A percentile compares a stretch with the other conserved stretches of the same genome.
These are phyloP conservation scores for Odonthalia washingtoniensis DNA, from an alignment of 31 red algal species.

Conservation along the genomic window DNA sequence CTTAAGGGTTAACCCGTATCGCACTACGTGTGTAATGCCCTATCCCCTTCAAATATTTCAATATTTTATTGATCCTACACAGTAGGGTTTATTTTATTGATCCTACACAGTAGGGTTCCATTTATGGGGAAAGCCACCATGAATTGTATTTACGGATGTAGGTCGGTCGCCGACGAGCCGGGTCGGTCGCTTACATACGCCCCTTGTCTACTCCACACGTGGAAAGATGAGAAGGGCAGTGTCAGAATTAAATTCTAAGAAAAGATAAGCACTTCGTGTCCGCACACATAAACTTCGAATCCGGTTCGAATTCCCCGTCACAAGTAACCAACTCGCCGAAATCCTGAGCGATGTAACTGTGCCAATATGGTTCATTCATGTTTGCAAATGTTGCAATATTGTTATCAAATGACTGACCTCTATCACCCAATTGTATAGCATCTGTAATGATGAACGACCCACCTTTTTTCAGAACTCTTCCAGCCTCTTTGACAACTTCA, in stretches of 20 bases:
- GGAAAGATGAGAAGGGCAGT: no score
- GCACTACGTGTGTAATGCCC: no score
- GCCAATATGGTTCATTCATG: constrained; percentile 63
- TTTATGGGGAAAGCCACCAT: no score
- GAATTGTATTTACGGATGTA: no score
- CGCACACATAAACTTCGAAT: constrained; percentile 21
- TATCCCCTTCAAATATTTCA: no score
- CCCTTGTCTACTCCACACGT: no score
- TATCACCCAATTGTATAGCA: constrained; percentile 64
- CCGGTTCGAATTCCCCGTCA: constrained; percentile 22
- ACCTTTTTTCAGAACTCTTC: constrained; percentile 60
- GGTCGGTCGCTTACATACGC: no score
- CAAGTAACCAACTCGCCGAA: constrained; percentile 23
- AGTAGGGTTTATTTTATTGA: no score
- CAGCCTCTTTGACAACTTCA: constrained; percentile 54
- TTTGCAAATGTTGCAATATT: constrained; percentile 9
- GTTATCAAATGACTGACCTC: neutral
- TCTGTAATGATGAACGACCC: constrained; percentile 74
- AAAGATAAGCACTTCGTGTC: constrained; percentile 40
- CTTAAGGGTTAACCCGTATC: no score
- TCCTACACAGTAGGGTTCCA: no score
- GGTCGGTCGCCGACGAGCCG: no score
- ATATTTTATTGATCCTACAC: no score
- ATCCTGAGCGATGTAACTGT: constrained; percentile 26
- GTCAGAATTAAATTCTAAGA: neutral